Percentiles rank a stretch among this genome's conserved stretches.
Evolutionary conservation across 140 eudicot genomes (phyloP).

Genomic region (Oenanthe javanica): DNA sequence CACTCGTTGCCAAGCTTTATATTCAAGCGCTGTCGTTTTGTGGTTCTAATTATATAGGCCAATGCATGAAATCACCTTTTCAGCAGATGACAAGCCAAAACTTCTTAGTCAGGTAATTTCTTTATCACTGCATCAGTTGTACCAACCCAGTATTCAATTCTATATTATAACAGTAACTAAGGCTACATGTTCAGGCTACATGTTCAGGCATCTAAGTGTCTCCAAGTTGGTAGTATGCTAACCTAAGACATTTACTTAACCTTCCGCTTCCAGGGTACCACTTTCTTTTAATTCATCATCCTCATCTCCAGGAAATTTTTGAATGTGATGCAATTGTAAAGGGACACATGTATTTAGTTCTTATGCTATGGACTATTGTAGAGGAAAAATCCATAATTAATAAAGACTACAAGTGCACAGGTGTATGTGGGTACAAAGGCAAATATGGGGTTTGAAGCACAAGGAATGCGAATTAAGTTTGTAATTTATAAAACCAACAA

Average conservation of each 20-base stretch:
- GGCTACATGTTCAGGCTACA: neutral
- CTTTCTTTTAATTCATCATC: neutral
- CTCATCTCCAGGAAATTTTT: neutral
- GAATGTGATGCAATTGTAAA: neutral
- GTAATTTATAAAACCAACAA: too few relatives aligned
- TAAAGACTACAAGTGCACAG: too few relatives aligned
- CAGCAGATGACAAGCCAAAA: conserved; percentile 79
- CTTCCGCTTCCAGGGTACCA: neutral
- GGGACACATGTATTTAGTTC: neutral
- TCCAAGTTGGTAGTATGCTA: neutral
- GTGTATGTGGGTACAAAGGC: too few relatives aligned
- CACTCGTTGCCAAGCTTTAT: neutral
- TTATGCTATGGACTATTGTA: too few relatives aligned
- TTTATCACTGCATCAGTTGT: neutral
- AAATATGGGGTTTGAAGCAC: too few relatives aligned
- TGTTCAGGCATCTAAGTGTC: neutral
- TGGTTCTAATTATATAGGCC: conserved; percentile 43
- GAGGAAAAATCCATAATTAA: too few relatives aligned
- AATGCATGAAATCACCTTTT: conserved; percentile 64
- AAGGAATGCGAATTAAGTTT: too few relatives aligned
- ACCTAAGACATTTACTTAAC: neutral
- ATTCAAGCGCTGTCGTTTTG: neutral
- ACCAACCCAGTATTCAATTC: neutral
- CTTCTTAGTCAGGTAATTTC: conserved; percentile 61
- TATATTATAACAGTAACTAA: neutral